Base-by-base conservation (phyloP, 2,329 filamentous ascomycete genomes). In the Trichoderma cornu-damae region DNA sequence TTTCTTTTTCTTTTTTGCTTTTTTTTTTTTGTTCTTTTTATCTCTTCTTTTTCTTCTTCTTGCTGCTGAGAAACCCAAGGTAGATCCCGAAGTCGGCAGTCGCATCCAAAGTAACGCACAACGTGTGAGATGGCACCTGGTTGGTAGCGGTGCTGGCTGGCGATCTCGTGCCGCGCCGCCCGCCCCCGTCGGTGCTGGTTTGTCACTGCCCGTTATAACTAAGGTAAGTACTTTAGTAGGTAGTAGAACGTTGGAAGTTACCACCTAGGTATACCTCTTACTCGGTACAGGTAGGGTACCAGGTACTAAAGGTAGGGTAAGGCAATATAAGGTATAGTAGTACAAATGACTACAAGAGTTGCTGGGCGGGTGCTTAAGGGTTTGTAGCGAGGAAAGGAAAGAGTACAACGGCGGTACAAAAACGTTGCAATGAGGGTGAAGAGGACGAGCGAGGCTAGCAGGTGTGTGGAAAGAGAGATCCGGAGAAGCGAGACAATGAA, bases 161-260 rank as follows among this genome's bases (percentile, higher is more conserved):
- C 38, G 49, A 58, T 54, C 34, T 46, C 11, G 20, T 48, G 56
- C 42, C 49, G 26, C 34, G 40, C 48, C 49, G 34, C 18, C 42
- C 20, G 20, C 30, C 38, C n/a, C n/a, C n/a, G n/a, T 54, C 50
- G 20, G n/a, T n/a, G n/a, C n/a, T n/a, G n/a, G n/a, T n/a, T n/a
- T n/a, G n/a, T n/a, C n/a, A n/a, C n/a, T n/a, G n/a, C n/a, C n/a
- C n/a, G n/a, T n/a, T n/a, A n/a, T n/a, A n/a, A 46, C 42, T 46
- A 30, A 24, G 40, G 12, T 28, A 46, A 20, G 12, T 7, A 42
- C 38, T 42, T n/a, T 30, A 30, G 3, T n/a, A 16, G 40, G 26
- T 34, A 12, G 11, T 22, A 35, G 46, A n/a, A n/a, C n/a, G n/a
- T n/a, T n/a, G n/a, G n/a, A n/a, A n/a, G n/a, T n/a, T n/a, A n/a